Base-by-base conservation (phyloP, 2,329 filamentous ascomycete genomes). In the Arthrobotrys sphaeroides region DNA sequence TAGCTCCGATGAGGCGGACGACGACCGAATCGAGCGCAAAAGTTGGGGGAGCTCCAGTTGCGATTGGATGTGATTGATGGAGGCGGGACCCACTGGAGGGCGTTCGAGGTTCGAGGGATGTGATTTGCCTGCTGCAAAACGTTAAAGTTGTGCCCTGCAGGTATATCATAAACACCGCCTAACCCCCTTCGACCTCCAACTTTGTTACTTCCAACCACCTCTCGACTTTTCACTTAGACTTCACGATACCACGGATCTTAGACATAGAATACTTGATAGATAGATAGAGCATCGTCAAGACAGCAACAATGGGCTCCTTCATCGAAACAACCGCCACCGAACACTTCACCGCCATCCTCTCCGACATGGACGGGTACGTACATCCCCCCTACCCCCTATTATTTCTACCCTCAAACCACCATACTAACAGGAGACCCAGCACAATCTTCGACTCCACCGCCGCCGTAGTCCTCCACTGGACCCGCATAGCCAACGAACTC, bases 381-480 rank as follows among this genome's bases (percentile, higher is more conserved):
- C 16, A 12, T 24, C n/a, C 67, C 18, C 16, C 45, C 47, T 26
- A 7, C 36, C 22, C 18, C 28, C n/a, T n/a, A n/a, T n/a, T n/a
- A n/a, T n/a, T n/a, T n/a, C 16, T 43, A 49, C 18, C 5, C 18
- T 13, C 12, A n/a, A 57, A 22, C 18, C 36, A 61, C 43, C 36
- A 55, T n/a, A 61, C 7, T 20, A 55, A 10, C 18, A 18, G 20
- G 9, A 51, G 13, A 18, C 7, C n/a, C 12, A 74, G 72, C 16
- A 72, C 73, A 66, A 77, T 94, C 78, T 93, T 94, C 80, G 91
- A 94, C 82, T 93, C 90, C 13, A 94, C 91, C 1, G 84, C 86
- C 18, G 92, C 92, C 6, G 90, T 95, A 42, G 86, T 89, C 61
- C 92, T 92, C 83, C 89, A 93, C 81, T 95, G 92, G 92, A 77